Conservation (phyloP, 106 monocot genomes). For the Dendrobium officinale region DNA sequence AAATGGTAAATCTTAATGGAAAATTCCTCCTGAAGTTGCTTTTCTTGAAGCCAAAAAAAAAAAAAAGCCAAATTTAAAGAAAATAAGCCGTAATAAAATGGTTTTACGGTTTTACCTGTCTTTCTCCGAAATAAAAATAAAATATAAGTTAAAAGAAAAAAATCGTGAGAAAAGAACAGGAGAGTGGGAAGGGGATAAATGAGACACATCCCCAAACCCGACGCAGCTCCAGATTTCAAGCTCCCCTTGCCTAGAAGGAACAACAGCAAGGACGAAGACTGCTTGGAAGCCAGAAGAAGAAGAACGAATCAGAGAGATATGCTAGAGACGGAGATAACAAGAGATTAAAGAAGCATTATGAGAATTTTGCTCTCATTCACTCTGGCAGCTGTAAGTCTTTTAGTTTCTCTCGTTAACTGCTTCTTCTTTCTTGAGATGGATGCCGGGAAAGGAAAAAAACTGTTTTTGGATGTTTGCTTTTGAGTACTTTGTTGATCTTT, state of each 20-base stretch:
- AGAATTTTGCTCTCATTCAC: not conserved
- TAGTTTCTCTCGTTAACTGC: not conserved
- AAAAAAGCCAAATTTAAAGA: too few species aligned
- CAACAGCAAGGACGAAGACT: not conserved
- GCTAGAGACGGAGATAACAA: too few species aligned
- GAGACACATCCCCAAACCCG: slow-evolving; percentile 1
- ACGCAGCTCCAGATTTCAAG: slow-evolving; percentile 7
- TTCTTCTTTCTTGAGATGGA: not conserved
- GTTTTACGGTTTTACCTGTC: too few species aligned
- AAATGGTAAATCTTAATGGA: too few species aligned
- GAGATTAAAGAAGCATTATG: not conserved
- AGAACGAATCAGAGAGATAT: not conserved
- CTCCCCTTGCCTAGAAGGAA: not conserved
- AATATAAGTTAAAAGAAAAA: not conserved
- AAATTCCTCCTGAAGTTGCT: too few species aligned
- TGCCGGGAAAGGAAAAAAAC: not conserved
- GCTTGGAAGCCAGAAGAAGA: not conserved
- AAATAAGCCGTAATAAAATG: too few species aligned
- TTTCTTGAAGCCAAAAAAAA: too few species aligned
- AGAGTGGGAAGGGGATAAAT: not conserved
- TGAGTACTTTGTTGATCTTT: not conserved
- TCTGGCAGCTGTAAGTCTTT: not conserved
- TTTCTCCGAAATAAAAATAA: too few species aligned
- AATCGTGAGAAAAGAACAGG: not conserved
- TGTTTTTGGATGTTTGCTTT: not conserved